Conservation (phyloP, 306 rosid species). For the Trichosanthes cucumerina region DNA sequence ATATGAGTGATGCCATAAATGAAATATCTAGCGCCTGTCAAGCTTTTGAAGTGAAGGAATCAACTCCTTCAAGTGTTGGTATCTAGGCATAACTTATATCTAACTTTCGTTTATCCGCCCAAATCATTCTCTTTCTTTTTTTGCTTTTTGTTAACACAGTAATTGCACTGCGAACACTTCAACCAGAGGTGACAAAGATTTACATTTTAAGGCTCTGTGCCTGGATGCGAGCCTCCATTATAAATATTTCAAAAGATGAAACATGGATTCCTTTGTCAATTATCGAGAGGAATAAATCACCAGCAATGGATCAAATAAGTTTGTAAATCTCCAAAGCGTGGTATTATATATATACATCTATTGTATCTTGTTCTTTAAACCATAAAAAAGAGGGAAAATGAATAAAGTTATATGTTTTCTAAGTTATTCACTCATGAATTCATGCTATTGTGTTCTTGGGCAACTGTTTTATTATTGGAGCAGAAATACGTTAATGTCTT, state of each 20-base stretch:
- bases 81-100: constrained; percentile 21
- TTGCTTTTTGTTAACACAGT: constrained; percentile 39
- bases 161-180: constrained; percentile 52
- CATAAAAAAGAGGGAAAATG: background rate
- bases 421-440: background rate
- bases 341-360: background rate
- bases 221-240: constrained; percentile 87
- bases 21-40: constrained; percentile 73
- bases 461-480: background rate
- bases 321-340: constrained; percentile 44
- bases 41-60: constrained; percentile 81
- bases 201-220: constrained; percentile 88
- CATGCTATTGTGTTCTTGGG: background rate
- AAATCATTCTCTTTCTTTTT: constrained; percentile 24
- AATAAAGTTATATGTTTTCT: background rate
- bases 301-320: constrained; percentile 82
- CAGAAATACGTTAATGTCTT: background rate
- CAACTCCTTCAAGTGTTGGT: constrained; percentile 86
- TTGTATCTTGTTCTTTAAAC: background rate
- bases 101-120: constrained; percentile 17
- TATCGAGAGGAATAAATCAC: constrained; percentile 93
- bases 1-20: constrained; percentile 82
- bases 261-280: constrained; percentile 80
- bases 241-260: constrained; percentile 75
- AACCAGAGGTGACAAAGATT: constrained; percentile 66